Evolutionary conservation across 139 green algal species (phyloP).

Genomic region (Micromonas commoda): DNA sequence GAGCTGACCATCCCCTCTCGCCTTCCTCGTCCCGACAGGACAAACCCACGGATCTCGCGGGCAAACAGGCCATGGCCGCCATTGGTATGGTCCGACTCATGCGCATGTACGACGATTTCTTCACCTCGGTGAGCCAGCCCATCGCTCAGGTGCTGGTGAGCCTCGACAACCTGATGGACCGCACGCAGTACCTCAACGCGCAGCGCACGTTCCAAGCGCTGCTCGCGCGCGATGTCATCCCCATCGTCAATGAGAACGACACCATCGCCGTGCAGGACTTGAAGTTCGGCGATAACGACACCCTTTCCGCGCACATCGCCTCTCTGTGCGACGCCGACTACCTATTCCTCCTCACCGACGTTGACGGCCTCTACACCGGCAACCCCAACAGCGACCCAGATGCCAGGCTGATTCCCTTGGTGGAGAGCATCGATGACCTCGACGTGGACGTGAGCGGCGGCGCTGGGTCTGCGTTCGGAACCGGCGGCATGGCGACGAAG

Average conservation of each 20-base stretch:
- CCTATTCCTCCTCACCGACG: slow-evolving; percentile 90
- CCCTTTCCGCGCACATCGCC: slow-evolving; percentile 79
- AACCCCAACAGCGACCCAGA: slow-evolving; percentile 48
- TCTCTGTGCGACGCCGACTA: slow-evolving; percentile 79
- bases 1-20: too few relatives aligned
- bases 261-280: slow-evolving; percentile 49
- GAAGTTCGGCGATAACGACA: slow-evolving; percentile 96
- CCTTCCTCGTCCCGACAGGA: too few relatives aligned
- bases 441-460: neutral
- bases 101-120: slow-evolving; percentile 85
- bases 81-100: slow-evolving; percentile 68
- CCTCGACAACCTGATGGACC: slow-evolving; percentile 77
- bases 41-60: slow-evolving; percentile 56
- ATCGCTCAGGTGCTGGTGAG: slow-evolving; percentile 69
- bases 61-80: slow-evolving; percentile 66
- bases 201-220: slow-evolving; percentile 82
- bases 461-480: slow-evolving; percentile 64
- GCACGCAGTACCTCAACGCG: slow-evolving; percentile 79
- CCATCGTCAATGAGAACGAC: slow-evolving; percentile 91
- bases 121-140: slow-evolving; percentile 63
- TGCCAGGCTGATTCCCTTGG: slow-evolving; percentile 13
- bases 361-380: slow-evolving; percentile 80
- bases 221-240: slow-evolving; percentile 67
- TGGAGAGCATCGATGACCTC: slow-evolving; percentile 29
- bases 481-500: slow-evolving; percentile 91